Percentiles rank a stretch among this genome's conserved stretches.
These are phyloP conservation scores for Boeremia exigua DNA, from an alignment of 2,329 filamentous ascomycete species.

Conservation along the genomic window DNA sequence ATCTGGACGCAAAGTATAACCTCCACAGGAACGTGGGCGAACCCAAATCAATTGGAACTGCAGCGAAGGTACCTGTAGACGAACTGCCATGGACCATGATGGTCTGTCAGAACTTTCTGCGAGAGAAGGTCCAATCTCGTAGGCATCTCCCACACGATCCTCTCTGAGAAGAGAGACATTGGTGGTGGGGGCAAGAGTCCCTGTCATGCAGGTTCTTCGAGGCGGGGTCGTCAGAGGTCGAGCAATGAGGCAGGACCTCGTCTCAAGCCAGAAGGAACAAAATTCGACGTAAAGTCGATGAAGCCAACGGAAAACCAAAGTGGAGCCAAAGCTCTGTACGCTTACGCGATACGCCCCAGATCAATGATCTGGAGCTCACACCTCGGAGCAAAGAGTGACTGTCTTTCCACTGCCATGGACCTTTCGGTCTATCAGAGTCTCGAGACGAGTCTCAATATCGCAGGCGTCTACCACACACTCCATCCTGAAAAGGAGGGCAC, in stretches of 20 bases:
- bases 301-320: conserved; percentile 5
- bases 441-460: conserved; percentile 26
- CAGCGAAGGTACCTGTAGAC: conserved; percentile 28
- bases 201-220: conserved; percentile 29
- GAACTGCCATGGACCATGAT: conserved; percentile 29
- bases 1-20: conserved; percentile 17
- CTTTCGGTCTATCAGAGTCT: conserved; percentile 25
- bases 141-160: conserved; percentile 36
- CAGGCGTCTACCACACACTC: conserved; percentile 35
- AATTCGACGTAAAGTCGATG: conserved; percentile 7
- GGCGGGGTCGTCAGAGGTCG: conserved; percentile 24
- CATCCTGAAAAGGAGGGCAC: conserved; percentile 27
- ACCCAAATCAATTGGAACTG: conserved; percentile 16
- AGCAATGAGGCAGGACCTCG: conserved; percentile 12
- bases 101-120: conserved; percentile 26
- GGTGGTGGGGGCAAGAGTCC: conserved; percentile 28
- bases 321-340: conserved; percentile 8
- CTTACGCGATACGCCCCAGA: conserved; percentile 1
- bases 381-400: conserved; percentile 13
- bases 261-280: conserved; percentile 6
- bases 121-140: conserved; percentile 24
- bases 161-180: conserved; percentile 31
- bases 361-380: conserved; percentile 7
- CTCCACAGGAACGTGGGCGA: conserved; percentile 10
- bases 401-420: conserved; percentile 29